These are phyloP conservation scores for Ramularia collo-cygni DNA, from an alignment of 2,329 filamentous ascomycete genomes.

Conservation along the genomic window DNA sequence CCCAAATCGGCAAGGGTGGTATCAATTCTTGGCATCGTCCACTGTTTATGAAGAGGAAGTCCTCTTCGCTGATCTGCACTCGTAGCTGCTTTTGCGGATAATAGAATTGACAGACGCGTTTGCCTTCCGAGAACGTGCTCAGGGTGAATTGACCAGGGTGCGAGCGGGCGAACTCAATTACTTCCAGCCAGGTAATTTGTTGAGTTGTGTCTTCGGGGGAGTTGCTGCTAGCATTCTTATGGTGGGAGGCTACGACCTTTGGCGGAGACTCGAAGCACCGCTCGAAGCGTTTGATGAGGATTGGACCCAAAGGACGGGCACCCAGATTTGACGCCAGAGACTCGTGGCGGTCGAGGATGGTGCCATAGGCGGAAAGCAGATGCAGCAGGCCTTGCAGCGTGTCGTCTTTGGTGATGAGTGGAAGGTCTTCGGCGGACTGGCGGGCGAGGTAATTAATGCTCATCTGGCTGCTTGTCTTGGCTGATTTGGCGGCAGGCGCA, in stretches of 20 bases:
- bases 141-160: conserved; percentile 73
- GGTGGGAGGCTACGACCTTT: conserved; percentile 54
- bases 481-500: conserved; percentile 18
- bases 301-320: conserved; percentile 73
- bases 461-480: conserved; percentile 52
- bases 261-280: conserved; percentile 78
- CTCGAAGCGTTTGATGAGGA: conserved; percentile 79
- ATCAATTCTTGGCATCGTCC: conserved; percentile 78
- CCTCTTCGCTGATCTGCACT: conserved; percentile 81
- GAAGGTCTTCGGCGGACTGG: conserved; percentile 55
- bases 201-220: conserved; percentile 37
- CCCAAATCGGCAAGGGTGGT: conserved; percentile 70
- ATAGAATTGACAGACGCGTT: conserved; percentile 71
- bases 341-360: conserved; percentile 75
- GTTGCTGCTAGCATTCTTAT: conserved; percentile 31
- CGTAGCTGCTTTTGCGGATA: conserved; percentile 63
- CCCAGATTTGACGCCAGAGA: conserved; percentile 80
- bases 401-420: conserved; percentile 58
- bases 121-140: conserved; percentile 60
- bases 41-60: conserved; percentile 76
- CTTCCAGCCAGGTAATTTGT: conserved; percentile 70
- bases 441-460: conserved; percentile 64
- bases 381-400: conserved; percentile 66
- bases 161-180: conserved; percentile 74
- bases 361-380: conserved; percentile 75